Percentiles rank a stretch among this genome's conserved stretches.
Evolutionary conservation across 2,329 filamentous ascomycete genomes (phyloP).

Genomic region (Fusarium sp.): DNA sequence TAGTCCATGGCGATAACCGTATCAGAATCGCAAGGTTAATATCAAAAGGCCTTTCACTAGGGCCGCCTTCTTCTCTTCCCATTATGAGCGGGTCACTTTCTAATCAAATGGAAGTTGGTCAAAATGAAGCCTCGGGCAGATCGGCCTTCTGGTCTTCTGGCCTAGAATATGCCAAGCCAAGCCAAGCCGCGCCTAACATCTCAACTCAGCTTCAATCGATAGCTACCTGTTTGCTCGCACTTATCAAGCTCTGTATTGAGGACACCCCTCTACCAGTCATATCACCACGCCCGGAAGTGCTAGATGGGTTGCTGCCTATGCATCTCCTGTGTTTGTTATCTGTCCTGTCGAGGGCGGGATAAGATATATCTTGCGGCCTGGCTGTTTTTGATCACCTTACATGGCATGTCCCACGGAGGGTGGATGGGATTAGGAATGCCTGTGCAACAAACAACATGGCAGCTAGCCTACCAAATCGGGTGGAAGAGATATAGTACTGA

Average conservation of each 20-base stretch:
- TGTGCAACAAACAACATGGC: conserved; percentile 26
- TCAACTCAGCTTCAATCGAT: not conserved
- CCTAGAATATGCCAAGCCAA: not conserved
- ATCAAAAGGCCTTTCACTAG: conserved; percentile 2
- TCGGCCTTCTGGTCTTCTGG: not conserved
- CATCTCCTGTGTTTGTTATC: conserved; percentile 3
- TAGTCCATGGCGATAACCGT: conserved; percentile 9
- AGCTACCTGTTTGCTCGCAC: not conserved
- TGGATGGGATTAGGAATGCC: conserved; percentile 32
- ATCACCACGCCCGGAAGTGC: not conserved
- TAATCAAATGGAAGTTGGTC: conserved; percentile 5
- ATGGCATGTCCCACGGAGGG: conserved; percentile 12
- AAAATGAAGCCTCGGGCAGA: conserved; percentile 13
- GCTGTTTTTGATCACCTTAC: conserved; percentile 6
- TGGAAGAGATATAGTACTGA: conserved; percentile 8
- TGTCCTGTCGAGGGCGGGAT: not conserved
- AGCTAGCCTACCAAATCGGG: conserved; percentile 26
- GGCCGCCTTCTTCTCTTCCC: conserved; percentile 16
- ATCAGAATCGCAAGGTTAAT: conserved; percentile 1
- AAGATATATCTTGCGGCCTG: not conserved
- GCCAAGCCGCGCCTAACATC: conserved; percentile 10
- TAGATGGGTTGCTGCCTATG: not conserved
- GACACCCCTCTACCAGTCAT: not conserved
- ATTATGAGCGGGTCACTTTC: conserved; percentile 2
- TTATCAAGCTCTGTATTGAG: not conserved